These are phyloP conservation scores for Aspergillus novofumigatus DNA, from an alignment of 2,329 filamentous ascomycete genomes.

Conservation along the genomic window DNA sequence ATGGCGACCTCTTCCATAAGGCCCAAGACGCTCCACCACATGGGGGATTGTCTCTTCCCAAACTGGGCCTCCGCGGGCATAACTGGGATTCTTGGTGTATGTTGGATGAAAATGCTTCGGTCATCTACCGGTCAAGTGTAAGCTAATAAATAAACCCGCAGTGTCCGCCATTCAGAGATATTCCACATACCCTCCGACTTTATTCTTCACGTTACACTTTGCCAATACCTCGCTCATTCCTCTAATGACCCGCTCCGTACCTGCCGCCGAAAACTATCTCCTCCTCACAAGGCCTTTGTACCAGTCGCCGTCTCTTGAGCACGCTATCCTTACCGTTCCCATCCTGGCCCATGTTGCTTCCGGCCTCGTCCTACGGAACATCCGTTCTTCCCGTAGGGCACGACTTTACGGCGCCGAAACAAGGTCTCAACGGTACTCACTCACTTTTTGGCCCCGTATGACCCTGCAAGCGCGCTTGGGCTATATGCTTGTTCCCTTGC, in stretches of 20 bases:
- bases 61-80: constrained; percentile 61
- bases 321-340: constrained; percentile 71
- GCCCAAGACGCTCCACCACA: constrained; percentile 10
- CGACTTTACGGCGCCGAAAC: constrained; percentile 70
- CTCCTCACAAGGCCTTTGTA: constrained; percentile 90
- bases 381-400: constrained; percentile 68
- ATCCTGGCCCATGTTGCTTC: constrained; percentile 71
- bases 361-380: constrained; percentile 70
- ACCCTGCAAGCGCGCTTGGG: constrained; percentile 69
- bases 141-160: constrained; percentile 27
- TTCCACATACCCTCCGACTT: constrained; percentile 77
- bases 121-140: no score
- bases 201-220: constrained; percentile 73
- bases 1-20: constrained; percentile 45
- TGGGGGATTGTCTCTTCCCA: constrained; percentile 18
- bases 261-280: constrained; percentile 76
- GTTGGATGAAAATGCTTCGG: constrained; percentile 22
- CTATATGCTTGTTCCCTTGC: constrained; percentile 62
- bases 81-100: constrained; percentile 72
- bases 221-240: constrained; percentile 79
- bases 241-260: constrained; percentile 66
- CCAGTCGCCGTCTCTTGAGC: constrained; percentile 76
- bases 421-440: constrained; percentile 42
- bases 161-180: constrained; percentile 79
- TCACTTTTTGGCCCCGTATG: constrained; percentile 63